Evolutionary conservation across 208 protist genomes (phyloP), one percentile per base, ranked within the genome.

Genomic region (Strigomonas culicis): DNA sequence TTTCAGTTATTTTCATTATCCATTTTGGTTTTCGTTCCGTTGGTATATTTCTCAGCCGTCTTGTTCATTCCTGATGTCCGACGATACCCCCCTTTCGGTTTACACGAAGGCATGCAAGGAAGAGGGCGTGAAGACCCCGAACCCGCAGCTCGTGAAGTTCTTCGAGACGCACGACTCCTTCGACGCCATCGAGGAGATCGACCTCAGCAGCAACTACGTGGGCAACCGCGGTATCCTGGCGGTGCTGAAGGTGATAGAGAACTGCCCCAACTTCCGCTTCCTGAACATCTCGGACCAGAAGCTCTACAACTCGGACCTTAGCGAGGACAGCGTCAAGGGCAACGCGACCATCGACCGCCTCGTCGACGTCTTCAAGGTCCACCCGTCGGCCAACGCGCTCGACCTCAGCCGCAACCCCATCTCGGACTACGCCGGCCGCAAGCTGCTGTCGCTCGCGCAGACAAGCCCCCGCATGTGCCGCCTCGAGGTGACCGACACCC

Each of bases 241-340:
- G 2, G 64, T 96, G 43, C 80, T 93, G 30, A 68, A 70, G 28
- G 84, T 96, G n/a, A 79, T 90, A 47, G 74, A 81, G 75, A 63
- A 81, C 36, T 75, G 91, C n/a, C 86, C 80, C 43, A 82, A 78
- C 53, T 86, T 96, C 53, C 86, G 90, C 63, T 87, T 76, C 53
- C 72, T 96, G 41, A 88, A 91, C 59, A 71, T 89, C 30, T 68
- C 76, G 22, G 85, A 91, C 51, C 90, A 96, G 64, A 96, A 96
- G 74, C 68, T 96, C 50, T 96, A 94, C 81, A 96, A 96, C 86
- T 86, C 90, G 4, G 90, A 96, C 61, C 78, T 96, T 47, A 93
- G 79, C 52, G 80, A 92, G 70, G 85, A 90, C 56, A 84, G 87
- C 57, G 84, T 96, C 50, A 96, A 90, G 70, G 90, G 90, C 53